These are phyloP conservation scores for Solanum chaucha DNA, from an alignment of 257 asterid species.

Conservation along the genomic window DNA sequence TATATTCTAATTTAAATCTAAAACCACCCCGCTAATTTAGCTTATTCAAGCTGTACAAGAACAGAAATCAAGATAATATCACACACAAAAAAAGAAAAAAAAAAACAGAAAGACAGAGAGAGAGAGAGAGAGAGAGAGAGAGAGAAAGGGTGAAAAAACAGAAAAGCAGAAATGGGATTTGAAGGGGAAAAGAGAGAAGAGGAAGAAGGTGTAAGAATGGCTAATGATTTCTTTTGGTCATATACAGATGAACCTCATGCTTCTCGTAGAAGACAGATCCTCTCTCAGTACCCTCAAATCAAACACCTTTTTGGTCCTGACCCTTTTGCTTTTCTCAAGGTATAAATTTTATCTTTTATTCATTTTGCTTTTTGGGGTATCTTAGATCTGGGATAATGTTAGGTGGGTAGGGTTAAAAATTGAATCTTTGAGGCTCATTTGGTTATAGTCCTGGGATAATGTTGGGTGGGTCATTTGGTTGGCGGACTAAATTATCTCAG, in stretches of 20 bases:
- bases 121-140: background rate
- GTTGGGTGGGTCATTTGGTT: background rate
- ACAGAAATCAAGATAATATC: background rate
- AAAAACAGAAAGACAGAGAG: background rate
- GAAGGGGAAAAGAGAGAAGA: constrained; percentile 29
- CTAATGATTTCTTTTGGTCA: constrained; percentile 84
- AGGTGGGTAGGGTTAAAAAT: background rate
- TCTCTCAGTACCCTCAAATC: constrained; percentile 86
- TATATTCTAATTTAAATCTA: background rate
- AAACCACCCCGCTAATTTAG: background rate
- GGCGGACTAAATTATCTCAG: too few relatives aligned
- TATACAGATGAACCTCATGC: constrained; percentile 94
- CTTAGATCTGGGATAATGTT: background rate
- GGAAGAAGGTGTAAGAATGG: constrained; percentile 47
- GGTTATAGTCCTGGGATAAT: background rate
- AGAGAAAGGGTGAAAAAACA: background rate
- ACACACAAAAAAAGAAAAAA: too few relatives aligned
- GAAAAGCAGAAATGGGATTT: constrained; percentile 34
- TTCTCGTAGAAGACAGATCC: constrained; percentile 79
- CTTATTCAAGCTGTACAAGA: background rate
- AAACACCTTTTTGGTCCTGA: constrained; percentile 81
- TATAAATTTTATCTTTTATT: background rate
- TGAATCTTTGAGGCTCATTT: background rate
- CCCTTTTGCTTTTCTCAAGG: constrained; percentile 80
- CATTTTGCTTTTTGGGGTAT: background rate